Conservation (phyloP, 805 yeast genomes). For the Scheffersomyces amazonensis region DNA sequence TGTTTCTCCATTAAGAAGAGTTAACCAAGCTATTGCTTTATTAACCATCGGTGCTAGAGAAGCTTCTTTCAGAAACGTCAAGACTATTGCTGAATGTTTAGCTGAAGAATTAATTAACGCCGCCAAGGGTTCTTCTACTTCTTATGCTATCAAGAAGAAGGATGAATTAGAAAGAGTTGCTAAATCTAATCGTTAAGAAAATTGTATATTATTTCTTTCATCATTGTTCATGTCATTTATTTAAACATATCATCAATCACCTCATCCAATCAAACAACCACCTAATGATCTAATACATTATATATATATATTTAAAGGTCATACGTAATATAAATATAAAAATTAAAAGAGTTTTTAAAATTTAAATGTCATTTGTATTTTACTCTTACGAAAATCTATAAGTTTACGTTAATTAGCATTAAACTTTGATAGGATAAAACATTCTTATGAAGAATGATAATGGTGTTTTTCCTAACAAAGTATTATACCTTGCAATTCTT, state of each 20-base stretch:
- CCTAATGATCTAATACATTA: slow-evolving; percentile 2
- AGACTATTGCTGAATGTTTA: slow-evolving; percentile 99
- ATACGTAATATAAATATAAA: not conserved
- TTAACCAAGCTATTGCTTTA: slow-evolving; percentile 97
- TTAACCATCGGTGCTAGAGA: slow-evolving; percentile 99
- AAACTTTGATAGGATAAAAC: slow-evolving; percentile 21
- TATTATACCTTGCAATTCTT: slow-evolving; percentile 16
- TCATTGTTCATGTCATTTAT: not conserved
- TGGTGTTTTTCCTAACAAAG: slow-evolving; percentile 7
- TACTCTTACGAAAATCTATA: not conserved
- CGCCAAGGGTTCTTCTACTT: slow-evolving; percentile 99
- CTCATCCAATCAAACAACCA: not conserved
- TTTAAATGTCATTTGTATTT: not conserved
- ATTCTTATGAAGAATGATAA: slow-evolving; percentile 11
- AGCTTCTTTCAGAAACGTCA: slow-evolving; percentile 99
- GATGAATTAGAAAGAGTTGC: slow-evolving; percentile 99
- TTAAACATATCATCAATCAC: slow-evolving; percentile 1
- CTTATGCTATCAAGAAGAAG: slow-evolving; percentile 99
- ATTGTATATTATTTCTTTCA: slow-evolving; percentile 3
- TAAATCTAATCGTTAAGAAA: slow-evolving; percentile 97
- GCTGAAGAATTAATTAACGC: slow-evolving; percentile 99
- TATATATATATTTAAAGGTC: slow-evolving; percentile 4
- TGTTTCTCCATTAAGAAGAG: slow-evolving; percentile 99
- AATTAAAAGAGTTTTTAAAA: not conserved
- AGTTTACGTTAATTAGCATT: too few relatives aligned